Evolutionary conservation across 2,329 filamentous ascomycete species (phyloP), one percentile per base, ranked within the genome.

Genomic region (Diaporthe sp.): DNA sequence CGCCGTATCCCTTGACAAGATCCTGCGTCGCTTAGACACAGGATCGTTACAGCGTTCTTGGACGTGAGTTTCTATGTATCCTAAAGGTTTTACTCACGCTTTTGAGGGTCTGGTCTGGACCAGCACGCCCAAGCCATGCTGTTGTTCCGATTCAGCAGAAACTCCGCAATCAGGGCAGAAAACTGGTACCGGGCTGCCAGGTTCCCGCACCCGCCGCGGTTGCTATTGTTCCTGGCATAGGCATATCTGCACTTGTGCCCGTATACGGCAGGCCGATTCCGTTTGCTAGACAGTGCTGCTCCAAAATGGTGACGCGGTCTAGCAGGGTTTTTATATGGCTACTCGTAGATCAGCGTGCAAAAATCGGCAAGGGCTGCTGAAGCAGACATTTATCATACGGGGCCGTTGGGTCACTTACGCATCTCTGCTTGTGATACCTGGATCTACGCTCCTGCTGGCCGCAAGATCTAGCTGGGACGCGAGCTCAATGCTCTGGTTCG

Each of bases 201-300:
- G 58, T 19, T 44, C 28, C 51, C 31, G 28, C 5, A 51, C 55
- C 72, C 9, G 49, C 44, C 5, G 49, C 34, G 9, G 72, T 17
- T 46, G 62, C 72, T 25, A 49, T 8, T n/a, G 31, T 28, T 12
- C 15, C 57, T 37, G 42, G n/a, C 7, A 12, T 4, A 37, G 53
- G 46, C 44, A 42, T 17, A 9, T 62, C 31, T 55, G 15, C 10
- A 25, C 28, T 25, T n/a, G 22, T 13, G n/a, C 37, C 12, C 44
- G 73, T 7, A 39, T 42, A 46, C 12, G 71, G 71, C 13, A 74
- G n/a, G 1, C 55, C 57, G 17, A 76, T 67, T 15, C 55, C 57
- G 28, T 58, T 22, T 6, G 58, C 49, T 28, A 76, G 34, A 25
- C 71, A 74, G 49, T 74, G 72, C n/a, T 53, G 57, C 15, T 76